Evolutionary conservation across 768 basidiomycete genomes (phyloP), one percentile per base, ranked within the genome.

Genomic region (Lactarius hatsudake): DNA sequence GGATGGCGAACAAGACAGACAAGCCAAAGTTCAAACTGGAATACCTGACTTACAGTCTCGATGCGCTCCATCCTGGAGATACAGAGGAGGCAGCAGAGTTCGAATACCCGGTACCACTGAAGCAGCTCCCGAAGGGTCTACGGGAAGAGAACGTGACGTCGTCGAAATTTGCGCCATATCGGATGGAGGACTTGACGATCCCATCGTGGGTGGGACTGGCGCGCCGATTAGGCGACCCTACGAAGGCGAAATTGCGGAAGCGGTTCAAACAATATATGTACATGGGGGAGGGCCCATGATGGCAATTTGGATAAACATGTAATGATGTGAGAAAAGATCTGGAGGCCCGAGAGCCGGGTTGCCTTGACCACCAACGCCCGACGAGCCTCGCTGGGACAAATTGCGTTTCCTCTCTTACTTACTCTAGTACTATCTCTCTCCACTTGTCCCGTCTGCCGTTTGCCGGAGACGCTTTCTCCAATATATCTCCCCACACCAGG

Each of bases 231-330:
- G 86, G 83, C 61, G 79, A 84, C 71, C 74, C 76, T 48, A 79
- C 81, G 74, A 78, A 83, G 72, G 77, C 74, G 73, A 82, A 81
- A 76, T 74, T 92, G 74, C 85, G 89, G 76, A 81, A 80, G 74
- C 77, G 78, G 76, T 96, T 93, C 78, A 80, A 80, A 73, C 76
- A 80, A 75, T 87, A 86, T 77, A 94, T 96, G 93, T 93, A 86
- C 75, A 81, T 88, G 76, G 84, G 81, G 30, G 43, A 66, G 32
- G 23, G 64, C 8, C 12, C 34, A 17, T 61, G 65, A 69, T 61
- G 54, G 63, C 15, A 56, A 30, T 45, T 9, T 20, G 45, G 45
- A n/a, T 45, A 45, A 45, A 45, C 20, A n/a, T 42, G 60, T 30
- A 48, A 57, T 61, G 68, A 64, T 65, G 54, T 66, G 45, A 57